Conservation (phyloP, 2,329 filamentous ascomycete species). For the Thelonectria rubi region DNA sequence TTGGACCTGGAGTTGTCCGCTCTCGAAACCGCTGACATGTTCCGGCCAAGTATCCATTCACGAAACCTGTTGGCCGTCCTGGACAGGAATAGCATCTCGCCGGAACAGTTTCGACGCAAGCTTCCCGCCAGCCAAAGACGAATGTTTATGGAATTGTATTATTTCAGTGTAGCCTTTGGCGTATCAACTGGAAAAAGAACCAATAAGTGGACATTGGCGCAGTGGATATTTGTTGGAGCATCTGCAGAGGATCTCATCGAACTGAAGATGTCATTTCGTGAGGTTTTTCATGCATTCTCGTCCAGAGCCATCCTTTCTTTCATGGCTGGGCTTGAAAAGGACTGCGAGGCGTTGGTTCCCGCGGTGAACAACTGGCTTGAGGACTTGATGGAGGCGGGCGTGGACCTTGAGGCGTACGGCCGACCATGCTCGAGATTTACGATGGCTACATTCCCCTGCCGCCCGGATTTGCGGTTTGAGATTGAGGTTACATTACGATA, state of each 20-base stretch:
- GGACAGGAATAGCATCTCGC: background rate
- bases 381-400: constrained; percentile 10
- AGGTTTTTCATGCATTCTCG: background rate
- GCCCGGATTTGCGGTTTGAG: background rate
- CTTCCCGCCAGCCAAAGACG: too few relatives aligned
- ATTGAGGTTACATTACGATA: background rate
- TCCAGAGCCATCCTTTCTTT: background rate
- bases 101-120: background rate
- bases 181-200: too few relatives aligned
- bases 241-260: background rate
- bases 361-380: constrained; percentile 19
- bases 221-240: background rate
- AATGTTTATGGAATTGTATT: too few relatives aligned
- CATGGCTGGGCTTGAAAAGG: too few relatives aligned
- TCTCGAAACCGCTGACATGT: background rate
- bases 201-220: background rate
- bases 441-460: too few relatives aligned
- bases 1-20: background rate
- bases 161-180: too few relatives aligned
- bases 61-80: background rate
- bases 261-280: background rate
- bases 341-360: too few relatives aligned
- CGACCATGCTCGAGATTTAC: background rate
- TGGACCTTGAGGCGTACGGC: constrained; percentile 18
- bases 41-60: background rate